Conservation (phyloP, 2,329 filamentous ascomycete species). For the Colletotrichum sp. region DNA sequence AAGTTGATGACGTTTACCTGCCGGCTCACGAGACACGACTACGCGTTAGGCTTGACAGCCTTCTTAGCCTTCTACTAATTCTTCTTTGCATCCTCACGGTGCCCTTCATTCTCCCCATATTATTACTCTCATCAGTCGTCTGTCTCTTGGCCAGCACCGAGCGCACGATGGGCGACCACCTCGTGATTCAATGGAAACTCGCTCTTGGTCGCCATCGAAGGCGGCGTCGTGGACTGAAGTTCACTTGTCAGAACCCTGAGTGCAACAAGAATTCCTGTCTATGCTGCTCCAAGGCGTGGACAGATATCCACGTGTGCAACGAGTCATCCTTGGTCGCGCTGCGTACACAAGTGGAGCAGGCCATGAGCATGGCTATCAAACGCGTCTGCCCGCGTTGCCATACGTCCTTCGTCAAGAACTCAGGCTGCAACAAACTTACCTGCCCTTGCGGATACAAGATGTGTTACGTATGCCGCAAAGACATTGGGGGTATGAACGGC, state of each 20-base stretch:
- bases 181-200: slow-evolving; percentile 54
- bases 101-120: slow-evolving; percentile 58
- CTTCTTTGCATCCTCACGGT: slow-evolving; percentile 57
- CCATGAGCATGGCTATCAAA: slow-evolving; percentile 92
- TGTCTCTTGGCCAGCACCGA: slow-evolving; percentile 48
- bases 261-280: slow-evolving; percentile 80
- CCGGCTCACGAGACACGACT: slow-evolving; percentile 59
- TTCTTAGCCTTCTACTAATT: slow-evolving; percentile 55
- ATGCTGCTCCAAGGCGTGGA: slow-evolving; percentile 81
- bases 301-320: slow-evolving; percentile 88
- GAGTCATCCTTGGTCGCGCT: slow-evolving; percentile 82
- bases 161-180: slow-evolving; percentile 43
- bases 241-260: slow-evolving; percentile 72
- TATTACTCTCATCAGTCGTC: slow-evolving; percentile 50
- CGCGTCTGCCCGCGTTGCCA: slow-evolving; percentile 92
- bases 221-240: slow-evolving; percentile 74
- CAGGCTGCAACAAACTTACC: slow-evolving; percentile 95
- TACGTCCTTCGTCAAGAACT: slow-evolving; percentile 89
- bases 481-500: slow-evolving; percentile 55
- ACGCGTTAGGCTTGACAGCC: slow-evolving; percentile 57
- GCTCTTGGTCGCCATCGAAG: slow-evolving; percentile 72
- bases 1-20: slow-evolving; percentile 79
- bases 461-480: slow-evolving; percentile 94
- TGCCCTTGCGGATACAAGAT: slow-evolving; percentile 97
- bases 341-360: slow-evolving; percentile 88